Conservation (phyloP, 352 stramenopile genomes). For the Phytopythium litorale region DNA sequence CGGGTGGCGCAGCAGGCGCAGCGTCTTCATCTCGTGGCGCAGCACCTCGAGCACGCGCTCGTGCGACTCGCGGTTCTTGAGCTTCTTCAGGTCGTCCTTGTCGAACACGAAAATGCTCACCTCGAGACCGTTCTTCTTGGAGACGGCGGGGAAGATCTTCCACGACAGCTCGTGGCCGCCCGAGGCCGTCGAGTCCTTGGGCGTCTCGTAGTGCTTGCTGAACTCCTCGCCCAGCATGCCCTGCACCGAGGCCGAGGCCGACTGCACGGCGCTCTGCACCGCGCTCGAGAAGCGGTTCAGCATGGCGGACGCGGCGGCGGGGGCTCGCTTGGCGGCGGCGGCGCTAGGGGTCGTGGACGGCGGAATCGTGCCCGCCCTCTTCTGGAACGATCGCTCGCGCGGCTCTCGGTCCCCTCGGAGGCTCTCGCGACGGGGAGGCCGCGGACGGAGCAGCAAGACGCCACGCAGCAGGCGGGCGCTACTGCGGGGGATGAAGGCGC, state of each 20-base stretch:
- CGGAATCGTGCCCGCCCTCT: neutral
- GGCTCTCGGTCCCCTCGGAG: neutral
- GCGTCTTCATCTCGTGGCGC: conserved; percentile 85
- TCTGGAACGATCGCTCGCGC: neutral
- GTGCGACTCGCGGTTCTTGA: conserved; percentile 84
- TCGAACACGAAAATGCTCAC: conserved; percentile 87
- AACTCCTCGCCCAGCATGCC: conserved; percentile 84
- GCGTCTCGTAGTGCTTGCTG: conserved; percentile 82
- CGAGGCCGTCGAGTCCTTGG: conserved; percentile 79
- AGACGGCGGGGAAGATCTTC: conserved; percentile 83
- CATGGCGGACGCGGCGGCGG: conserved; percentile 28
- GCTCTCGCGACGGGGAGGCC: neutral
- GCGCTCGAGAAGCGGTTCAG: conserved; percentile 79
- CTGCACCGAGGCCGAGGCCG: conserved; percentile 44
- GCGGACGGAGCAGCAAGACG: neutral
- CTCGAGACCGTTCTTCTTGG: conserved; percentile 73
- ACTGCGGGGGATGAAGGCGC: no score
- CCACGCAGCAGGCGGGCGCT: no score
- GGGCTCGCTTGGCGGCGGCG: conserved; percentile 1
- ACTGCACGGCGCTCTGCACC: conserved; percentile 48
- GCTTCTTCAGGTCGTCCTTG: conserved; percentile 79
- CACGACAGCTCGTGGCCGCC: conserved; percentile 79
- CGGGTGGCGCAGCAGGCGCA: conserved; percentile 81
- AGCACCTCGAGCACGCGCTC: conserved; percentile 87
- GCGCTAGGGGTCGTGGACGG: neutral